phyloP scores from a whole-genome alignment of 129 eudicot genomes.

The Flaveria brownii region DNA sequence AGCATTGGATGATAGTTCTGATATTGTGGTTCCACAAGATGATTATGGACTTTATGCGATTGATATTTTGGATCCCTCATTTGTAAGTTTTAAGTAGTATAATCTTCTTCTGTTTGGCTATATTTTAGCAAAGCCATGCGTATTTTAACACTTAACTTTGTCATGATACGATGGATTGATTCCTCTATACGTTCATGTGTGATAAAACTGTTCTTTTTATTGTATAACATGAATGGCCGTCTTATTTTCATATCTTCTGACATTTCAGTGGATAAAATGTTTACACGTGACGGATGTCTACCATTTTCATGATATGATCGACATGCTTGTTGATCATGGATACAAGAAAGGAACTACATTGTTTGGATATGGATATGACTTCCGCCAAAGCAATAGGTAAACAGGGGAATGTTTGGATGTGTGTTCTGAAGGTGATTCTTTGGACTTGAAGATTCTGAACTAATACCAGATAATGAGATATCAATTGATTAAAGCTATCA shows the following conservation, averaged over 20 bases:
- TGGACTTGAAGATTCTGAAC: neutral
- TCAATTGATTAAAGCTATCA: neutral
- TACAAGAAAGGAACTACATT: conserved; percentile 91
- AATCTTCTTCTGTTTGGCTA: too few relatives aligned
- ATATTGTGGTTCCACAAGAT: conserved; percentile 80
- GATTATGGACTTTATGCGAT: conserved; percentile 94
- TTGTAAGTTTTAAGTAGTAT: conserved; percentile 38
- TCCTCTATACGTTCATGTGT: too few relatives aligned
- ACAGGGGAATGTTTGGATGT: neutral
- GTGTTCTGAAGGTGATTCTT: neutral
- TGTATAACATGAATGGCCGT: neutral
- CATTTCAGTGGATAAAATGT: conserved; percentile 63
- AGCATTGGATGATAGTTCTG: conserved; percentile 64
- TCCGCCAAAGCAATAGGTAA: conserved; percentile 94
- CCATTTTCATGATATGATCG: conserved; percentile 97
- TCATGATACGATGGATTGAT: too few relatives aligned
- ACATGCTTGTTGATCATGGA: conserved; percentile 87
- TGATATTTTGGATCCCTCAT: conserved; percentile 90
- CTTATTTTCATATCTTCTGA: conserved; percentile 6
- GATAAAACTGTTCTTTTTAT: neutral
- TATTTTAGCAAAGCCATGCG: too few relatives aligned
- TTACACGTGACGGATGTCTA: conserved; percentile 70
- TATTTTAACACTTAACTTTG: too few relatives aligned
- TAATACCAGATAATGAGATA: neutral
- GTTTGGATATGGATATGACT: conserved; percentile 95